Conservation (phyloP, 2,329 filamentous ascomycete genomes). For the Thermoascus crustaceus region DNA sequence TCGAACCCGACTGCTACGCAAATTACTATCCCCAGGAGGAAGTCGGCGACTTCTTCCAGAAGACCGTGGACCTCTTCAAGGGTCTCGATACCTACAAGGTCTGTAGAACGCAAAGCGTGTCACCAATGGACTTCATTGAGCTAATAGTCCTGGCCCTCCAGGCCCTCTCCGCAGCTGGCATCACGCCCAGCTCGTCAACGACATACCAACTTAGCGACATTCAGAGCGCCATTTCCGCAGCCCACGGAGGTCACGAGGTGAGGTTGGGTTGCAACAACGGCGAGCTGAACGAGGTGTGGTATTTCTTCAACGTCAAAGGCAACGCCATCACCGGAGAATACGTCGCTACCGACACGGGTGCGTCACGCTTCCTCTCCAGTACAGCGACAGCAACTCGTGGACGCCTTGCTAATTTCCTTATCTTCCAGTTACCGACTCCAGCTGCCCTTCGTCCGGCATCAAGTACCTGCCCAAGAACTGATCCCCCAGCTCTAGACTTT, state of each 20-base stretch:
- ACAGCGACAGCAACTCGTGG: background rate
- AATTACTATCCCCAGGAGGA: conserved; percentile 48
- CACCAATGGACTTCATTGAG: conserved; percentile 1
- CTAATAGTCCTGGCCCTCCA: conserved; percentile 10
- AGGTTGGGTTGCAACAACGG: conserved; percentile 44
- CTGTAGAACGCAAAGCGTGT: too few species aligned
- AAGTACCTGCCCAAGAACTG: conserved; percentile 58
- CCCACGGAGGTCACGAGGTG: conserved; percentile 41
- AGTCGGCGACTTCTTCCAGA: conserved; percentile 51
- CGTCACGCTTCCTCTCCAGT: conserved; percentile 9
- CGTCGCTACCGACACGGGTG: conserved; percentile 45
- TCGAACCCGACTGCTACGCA: conserved; percentile 56
- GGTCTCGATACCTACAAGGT: conserved; percentile 47
- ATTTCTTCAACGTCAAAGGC: conserved; percentile 45
- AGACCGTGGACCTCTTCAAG: conserved; percentile 49
- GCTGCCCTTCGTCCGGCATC: conserved; percentile 55
- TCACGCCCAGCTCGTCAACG: conserved; percentile 41
- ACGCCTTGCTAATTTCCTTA: conserved; percentile 7
- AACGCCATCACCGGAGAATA: conserved; percentile 55
- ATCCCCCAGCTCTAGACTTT: too few species aligned
- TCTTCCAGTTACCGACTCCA: conserved; percentile 41
- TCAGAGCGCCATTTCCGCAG: conserved; percentile 40
- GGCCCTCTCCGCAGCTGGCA: conserved; percentile 48
- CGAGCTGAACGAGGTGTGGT: conserved; percentile 49
- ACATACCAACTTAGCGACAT: conserved; percentile 48